Base-by-base conservation (phyloP, 1,284 basidiomycete genomes). In the Tremellales sp. region DNA sequence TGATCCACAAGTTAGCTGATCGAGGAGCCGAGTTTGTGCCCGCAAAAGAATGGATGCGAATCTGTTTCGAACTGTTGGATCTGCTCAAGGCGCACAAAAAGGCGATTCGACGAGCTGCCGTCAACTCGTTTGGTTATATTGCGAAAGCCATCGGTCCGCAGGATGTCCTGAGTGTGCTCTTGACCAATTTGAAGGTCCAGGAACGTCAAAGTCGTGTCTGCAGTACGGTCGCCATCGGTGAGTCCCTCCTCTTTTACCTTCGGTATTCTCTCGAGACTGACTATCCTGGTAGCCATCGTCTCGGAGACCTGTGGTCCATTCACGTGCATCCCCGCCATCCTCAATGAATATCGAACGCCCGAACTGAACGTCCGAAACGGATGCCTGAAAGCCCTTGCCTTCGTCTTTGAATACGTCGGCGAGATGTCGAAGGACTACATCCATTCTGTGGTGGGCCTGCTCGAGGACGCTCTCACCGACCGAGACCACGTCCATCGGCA, bases 381-480 rank as follows among this genome's bases (percentile, higher is more conserved):
- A 53, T 98, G 94, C 81, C 78, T 99, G 54, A 99, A 99, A 72
- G 93, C 95, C 1, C 79, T 98, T 24, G 92, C 93, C 4, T 99
- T 97, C 78, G 86, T 99, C 50, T 98, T 98, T 68, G 95, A 98
- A 78, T 98, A 99, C 66, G 94, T 98, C 61, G 95, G 95, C n/a
- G 95, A 97, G 33, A 94, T 97, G 77, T 93, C 91, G 24, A 94
- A 95, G 31, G 95, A 97, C 76, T 99, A 98, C 70, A 87, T 87
- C 65, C 91, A 97, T 74, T 94, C 90, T 1, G 91, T 97, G 16
- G 87, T 97, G 45, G 93, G 91, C 10, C 92, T 97, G 80, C 82
- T 99, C 35, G 95, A 98, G 73, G 95, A 98, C 61, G 93, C 94
- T 1, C 79, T 98, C 43, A 98, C 93, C 14, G 95, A 99, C 71